Conservation (phyloP, 495 filamentous ascomycete genomes). For the Xylaria nigripes region DNA sequence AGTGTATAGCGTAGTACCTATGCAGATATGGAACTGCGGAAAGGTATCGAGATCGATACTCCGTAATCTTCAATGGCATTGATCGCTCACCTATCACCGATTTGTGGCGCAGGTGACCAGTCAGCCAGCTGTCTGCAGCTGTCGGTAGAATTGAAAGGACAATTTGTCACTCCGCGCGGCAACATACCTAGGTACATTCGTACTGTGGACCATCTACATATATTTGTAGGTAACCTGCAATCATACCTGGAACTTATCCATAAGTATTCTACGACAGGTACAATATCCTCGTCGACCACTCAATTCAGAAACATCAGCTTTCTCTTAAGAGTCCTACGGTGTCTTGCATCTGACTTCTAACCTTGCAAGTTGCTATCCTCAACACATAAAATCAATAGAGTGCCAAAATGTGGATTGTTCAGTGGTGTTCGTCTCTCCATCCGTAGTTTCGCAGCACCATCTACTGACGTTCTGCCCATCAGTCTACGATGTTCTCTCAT, state of each 20-base stretch:
- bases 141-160: background rate
- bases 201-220: no score
- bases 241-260: background rate
- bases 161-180: no score
- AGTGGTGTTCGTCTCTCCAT: slow-evolving; percentile 73
- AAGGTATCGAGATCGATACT: no score
- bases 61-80: no score
- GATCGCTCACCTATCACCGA: background rate
- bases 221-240: no score
- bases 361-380: background rate
- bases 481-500: slow-evolving; percentile 92
- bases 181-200: no score
- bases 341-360: background rate
- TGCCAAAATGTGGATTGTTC: slow-evolving; percentile 82
- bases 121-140: slow-evolving; percentile 1
- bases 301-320: slow-evolving; percentile 2
- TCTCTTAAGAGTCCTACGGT: background rate
- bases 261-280: background rate
- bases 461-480: slow-evolving; percentile 10
- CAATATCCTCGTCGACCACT: background rate
- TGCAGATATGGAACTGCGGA: no score
- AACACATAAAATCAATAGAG: background rate
- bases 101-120: background rate
- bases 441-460: slow-evolving; percentile 18
- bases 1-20: no score